Conservation (phyloP, 441 rosid species). For the Corymbia citriodora region DNA sequence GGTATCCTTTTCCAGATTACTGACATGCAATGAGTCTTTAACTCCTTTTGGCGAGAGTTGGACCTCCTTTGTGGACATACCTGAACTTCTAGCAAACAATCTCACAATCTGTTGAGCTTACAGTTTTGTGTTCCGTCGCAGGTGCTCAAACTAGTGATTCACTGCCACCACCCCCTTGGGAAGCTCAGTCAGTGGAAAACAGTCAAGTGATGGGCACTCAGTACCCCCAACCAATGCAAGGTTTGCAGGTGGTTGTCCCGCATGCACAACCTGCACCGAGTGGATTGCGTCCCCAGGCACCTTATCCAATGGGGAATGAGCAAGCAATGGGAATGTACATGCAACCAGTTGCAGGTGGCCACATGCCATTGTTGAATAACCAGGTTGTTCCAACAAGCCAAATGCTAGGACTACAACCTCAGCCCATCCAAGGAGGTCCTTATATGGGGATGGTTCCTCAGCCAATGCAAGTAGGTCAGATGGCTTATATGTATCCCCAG, state of each 20-base stretch:
- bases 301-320: constrained; percentile 36
- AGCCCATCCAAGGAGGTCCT: constrained; percentile 40
- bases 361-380: constrained; percentile 19
- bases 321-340: constrained; percentile 60
- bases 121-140: constrained; percentile 26
- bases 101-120: background rate
- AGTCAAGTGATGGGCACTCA: constrained; percentile 54
- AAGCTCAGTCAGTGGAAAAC: constrained; percentile 66
- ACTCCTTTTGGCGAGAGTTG: background rate
- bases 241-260: constrained; percentile 39
- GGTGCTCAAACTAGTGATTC: constrained; percentile 59
- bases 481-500: constrained; percentile 57
- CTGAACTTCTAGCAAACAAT: background rate
- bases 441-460: constrained; percentile 51
- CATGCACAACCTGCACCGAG: constrained; percentile 41
- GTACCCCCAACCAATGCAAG: constrained; percentile 60
- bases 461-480: constrained; percentile 48
- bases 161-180: constrained; percentile 99
- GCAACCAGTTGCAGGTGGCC: constrained; percentile 41
- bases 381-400: constrained; percentile 32
- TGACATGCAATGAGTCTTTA: background rate
- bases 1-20: background rate
- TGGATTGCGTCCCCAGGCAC: constrained; percentile 41
- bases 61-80: background rate
- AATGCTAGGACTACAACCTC: constrained; percentile 31